These are phyloP conservation scores for Pichia sp. DNA, from an alignment of 1,139 yeast genomes.

Conservation along the genomic window DNA sequence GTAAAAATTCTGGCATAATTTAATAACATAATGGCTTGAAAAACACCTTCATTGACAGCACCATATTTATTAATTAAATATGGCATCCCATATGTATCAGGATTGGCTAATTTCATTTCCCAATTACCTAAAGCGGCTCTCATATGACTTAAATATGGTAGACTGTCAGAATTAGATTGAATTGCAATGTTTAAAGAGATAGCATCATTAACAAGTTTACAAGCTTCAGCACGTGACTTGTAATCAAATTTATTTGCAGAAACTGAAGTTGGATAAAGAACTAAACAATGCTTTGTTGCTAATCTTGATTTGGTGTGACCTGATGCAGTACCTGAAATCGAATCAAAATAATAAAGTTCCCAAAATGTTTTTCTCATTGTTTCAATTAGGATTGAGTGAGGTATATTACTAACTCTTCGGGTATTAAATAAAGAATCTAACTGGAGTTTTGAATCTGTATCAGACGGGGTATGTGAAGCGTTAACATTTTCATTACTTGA, in stretches of 20 bases:
- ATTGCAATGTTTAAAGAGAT: slow-evolving; percentile 41
- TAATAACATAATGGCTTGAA: slow-evolving; percentile 40
- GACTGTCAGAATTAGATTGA: slow-evolving; percentile 34
- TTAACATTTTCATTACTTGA: slow-evolving; percentile 1
- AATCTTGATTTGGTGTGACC: slow-evolving; percentile 41
- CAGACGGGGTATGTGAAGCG: slow-evolving; percentile 19
- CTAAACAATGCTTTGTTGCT: slow-evolving; percentile 31
- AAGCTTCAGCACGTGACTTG: slow-evolving; percentile 42
- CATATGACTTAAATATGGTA: slow-evolving; percentile 33
- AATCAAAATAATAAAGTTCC: slow-evolving; percentile 46
- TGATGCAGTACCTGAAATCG: slow-evolving; percentile 46
- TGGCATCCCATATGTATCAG: slow-evolving; percentile 38
- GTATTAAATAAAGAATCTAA: slow-evolving; percentile 24
- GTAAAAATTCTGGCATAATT: slow-evolving; percentile 47
- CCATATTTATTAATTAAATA: slow-evolving; percentile 38
- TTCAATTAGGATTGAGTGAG: slow-evolving; percentile 29
- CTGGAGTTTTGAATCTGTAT: slow-evolving; percentile 15
- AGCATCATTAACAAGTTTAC: slow-evolving; percentile 43
- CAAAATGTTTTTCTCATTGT: slow-evolving; percentile 41
- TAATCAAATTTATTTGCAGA: slow-evolving; percentile 37
- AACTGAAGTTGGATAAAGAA: slow-evolving; percentile 36
- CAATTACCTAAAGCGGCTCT: slow-evolving; percentile 43
- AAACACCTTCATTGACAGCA: slow-evolving; percentile 44
- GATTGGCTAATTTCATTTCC: slow-evolving; percentile 42
- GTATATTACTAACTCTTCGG: slow-evolving; percentile 27